phyloP scores from a whole-genome alignment of 1,139 yeast genomes.

The Pichia sp. region DNA sequence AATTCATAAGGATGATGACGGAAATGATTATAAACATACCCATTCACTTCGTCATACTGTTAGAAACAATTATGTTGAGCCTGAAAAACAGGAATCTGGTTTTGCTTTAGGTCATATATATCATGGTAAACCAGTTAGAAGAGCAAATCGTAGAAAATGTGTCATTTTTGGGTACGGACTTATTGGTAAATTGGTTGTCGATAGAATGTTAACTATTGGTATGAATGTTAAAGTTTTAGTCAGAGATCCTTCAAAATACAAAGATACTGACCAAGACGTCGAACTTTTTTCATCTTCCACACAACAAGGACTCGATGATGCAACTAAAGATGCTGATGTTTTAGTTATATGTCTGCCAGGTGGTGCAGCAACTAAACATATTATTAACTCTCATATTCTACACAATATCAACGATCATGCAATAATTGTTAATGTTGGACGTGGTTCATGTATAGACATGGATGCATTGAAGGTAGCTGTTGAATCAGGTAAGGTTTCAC shows the following conservation, averaged over 20 bases:
- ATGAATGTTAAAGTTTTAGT: slow-evolving; percentile 39
- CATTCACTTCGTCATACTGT: slow-evolving; percentile 9
- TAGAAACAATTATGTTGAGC: slow-evolving; percentile 4
- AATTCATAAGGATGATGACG: slow-evolving; percentile 18
- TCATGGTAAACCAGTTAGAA: slow-evolving; percentile 32
- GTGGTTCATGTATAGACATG: slow-evolving; percentile 73
- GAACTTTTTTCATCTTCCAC: neutral
- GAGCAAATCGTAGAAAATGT: slow-evolving; percentile 28
- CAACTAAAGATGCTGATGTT: slow-evolving; percentile 42
- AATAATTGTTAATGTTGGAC: slow-evolving; percentile 69
- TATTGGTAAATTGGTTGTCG: slow-evolving; percentile 63
- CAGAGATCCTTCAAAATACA: slow-evolving; percentile 7
- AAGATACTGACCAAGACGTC: neutral
- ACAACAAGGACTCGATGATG: slow-evolving; percentile 27
- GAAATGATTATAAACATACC: too few species aligned
- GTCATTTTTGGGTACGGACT: slow-evolving; percentile 75
- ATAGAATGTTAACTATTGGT: slow-evolving; percentile 50
- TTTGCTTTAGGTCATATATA: slow-evolving; percentile 36
- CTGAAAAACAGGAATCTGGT: slow-evolving; percentile 14
- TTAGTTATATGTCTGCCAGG: slow-evolving; percentile 67
- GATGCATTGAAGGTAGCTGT: slow-evolving; percentile 63
- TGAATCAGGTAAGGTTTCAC: slow-evolving; percentile 55
- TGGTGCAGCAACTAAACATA: slow-evolving; percentile 48
- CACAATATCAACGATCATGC: slow-evolving; percentile 45
- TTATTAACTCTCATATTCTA: slow-evolving; percentile 47